Conservation (phyloP, 2,329 filamentous ascomycete genomes). For the Botrytis byssoidea region DNA sequence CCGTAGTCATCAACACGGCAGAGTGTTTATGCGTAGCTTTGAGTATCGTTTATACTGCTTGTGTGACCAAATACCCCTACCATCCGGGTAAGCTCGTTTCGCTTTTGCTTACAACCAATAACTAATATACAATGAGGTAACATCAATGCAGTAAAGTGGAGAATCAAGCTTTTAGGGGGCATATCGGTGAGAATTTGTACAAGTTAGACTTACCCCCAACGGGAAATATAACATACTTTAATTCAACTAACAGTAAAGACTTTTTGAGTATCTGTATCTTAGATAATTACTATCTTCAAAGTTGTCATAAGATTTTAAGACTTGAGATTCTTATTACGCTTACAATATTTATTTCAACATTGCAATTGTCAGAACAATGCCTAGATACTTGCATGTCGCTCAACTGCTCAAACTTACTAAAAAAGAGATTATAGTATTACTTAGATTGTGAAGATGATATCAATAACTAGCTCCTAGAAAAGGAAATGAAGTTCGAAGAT, state of each 20-base stretch:
- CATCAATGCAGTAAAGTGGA: background rate
- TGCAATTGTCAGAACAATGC: background rate
- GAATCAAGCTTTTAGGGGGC: background rate
- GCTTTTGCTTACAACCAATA: background rate
- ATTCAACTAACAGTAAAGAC: too few relatives aligned
- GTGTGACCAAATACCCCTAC: background rate
- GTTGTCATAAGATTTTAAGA: background rate
- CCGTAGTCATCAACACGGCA: background rate
- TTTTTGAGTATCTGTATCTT: too few relatives aligned
- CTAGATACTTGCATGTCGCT: background rate
- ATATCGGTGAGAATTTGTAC: background rate
- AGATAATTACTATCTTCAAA: background rate
- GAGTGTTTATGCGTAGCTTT: background rate
- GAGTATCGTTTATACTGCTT: background rate
- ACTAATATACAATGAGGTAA: background rate
- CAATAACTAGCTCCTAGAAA: background rate
- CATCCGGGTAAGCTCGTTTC: background rate
- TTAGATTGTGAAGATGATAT: background rate
- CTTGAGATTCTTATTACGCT: background rate
- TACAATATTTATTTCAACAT: background rate
- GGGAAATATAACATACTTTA: background rate
- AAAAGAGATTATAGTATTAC: background rate
- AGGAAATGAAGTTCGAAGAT: background rate
- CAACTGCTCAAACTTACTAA: background rate
- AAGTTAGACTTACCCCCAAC: background rate